These are phyloP conservation scores for Tricharina praecox DNA, from an alignment of 495 filamentous ascomycete genomes.

Conservation along the genomic window DNA sequence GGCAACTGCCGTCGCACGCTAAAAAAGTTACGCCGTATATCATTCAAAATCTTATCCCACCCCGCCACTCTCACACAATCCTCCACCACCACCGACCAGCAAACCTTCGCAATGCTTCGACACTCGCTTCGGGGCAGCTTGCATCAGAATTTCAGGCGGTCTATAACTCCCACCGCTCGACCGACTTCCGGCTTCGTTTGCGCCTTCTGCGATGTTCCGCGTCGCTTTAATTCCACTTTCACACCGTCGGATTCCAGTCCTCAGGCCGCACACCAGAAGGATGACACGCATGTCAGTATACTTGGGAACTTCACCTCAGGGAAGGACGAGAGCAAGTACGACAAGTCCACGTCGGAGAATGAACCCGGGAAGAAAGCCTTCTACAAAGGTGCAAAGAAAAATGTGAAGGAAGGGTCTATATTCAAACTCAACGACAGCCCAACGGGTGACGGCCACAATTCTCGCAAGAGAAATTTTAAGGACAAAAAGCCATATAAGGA, in stretches of 20 bases:
- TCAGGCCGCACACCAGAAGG: not conserved
- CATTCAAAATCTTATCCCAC: too few species aligned
- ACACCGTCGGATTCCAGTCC: not conserved
- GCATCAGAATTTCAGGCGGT: not conserved
- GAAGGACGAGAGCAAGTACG: not conserved
- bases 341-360: not conserved
- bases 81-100: too few species aligned
- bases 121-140: not conserved
- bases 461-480: too few species aligned
- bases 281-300: not conserved
- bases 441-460: too few species aligned
- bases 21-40: too few species aligned
- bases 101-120: too few species aligned
- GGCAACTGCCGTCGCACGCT: too few species aligned
- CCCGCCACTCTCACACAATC: too few species aligned
- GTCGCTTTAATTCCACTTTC: constrained; percentile 7
- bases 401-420: not conserved
- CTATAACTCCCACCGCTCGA: too few species aligned
- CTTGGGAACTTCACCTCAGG: not conserved
- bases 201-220: constrained; percentile 10
- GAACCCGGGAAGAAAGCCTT: not conserved
- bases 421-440: too few species aligned
- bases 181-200: constrained; percentile 49
- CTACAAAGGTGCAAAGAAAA: not conserved
- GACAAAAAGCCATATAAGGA: too few species aligned